phyloP scores from a whole-genome alignment of 2,329 filamentous ascomycete species.

The Pyricularia sp. region DNA sequence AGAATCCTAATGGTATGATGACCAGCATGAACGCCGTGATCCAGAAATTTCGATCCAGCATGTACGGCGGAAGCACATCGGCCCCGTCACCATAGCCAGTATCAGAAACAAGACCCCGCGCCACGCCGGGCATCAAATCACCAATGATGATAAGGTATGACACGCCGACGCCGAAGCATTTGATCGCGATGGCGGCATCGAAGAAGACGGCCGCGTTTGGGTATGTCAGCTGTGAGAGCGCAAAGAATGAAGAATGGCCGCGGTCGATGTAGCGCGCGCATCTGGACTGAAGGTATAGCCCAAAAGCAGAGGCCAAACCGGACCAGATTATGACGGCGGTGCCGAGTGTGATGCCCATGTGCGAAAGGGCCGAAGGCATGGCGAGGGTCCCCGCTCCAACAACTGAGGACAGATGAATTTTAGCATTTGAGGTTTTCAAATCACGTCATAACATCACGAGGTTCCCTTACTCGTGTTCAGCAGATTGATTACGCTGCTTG shows the following conservation, averaged over 20 bases:
- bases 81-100: constrained; percentile 11
- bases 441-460: neutral
- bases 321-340: constrained; percentile 82
- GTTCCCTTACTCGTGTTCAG: constrained; percentile 76
- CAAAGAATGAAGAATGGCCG: constrained; percentile 83
- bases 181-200: constrained; percentile 89
- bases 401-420: constrained; percentile 35
- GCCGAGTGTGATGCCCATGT: constrained; percentile 86
- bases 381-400: constrained; percentile 88
- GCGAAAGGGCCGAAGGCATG: constrained; percentile 88
- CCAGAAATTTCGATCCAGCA: constrained; percentile 91
- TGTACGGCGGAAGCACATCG: constrained; percentile 48
- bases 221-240: constrained; percentile 92
- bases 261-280: constrained; percentile 89
- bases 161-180: constrained; percentile 94
- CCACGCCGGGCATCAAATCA: constrained; percentile 92
- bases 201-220: constrained; percentile 92
- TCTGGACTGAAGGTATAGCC: constrained; percentile 84
- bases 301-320: constrained; percentile 76
- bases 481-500: constrained; percentile 87
- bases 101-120: constrained; percentile 50
- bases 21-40: constrained; percentile 95
- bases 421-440: neutral
- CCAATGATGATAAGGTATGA: constrained; percentile 98
- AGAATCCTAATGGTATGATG: constrained; percentile 86